Evolutionary conservation across 371 early-diverging fungal species (phyloP).

Genomic region (Mortierella sp.): DNA sequence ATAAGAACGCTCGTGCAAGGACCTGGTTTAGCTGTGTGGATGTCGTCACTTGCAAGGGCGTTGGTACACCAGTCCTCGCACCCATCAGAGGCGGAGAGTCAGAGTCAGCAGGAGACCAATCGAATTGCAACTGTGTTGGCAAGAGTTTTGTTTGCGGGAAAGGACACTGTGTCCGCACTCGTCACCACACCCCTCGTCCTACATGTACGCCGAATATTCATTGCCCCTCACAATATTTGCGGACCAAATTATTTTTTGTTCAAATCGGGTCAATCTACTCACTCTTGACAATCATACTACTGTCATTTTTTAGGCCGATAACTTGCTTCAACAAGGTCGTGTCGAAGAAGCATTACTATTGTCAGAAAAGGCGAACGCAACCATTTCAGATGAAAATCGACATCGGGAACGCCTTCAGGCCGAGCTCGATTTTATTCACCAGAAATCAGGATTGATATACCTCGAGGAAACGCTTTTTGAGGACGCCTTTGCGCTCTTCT

Average conservation of each 20-base stretch:
- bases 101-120: conserved; percentile 22
- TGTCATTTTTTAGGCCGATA: conserved; percentile 29
- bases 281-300: not conserved
- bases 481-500: conserved; percentile 72
- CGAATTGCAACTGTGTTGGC: conserved; percentile 67
- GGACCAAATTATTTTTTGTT: not conserved
- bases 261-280: not conserved
- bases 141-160: conserved; percentile 72
- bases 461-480: conserved; percentile 79
- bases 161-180: conserved; percentile 75
- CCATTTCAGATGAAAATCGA: conserved; percentile 61
- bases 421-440: conserved; percentile 73
- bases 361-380: conserved; percentile 63
- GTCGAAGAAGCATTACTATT: conserved; percentile 44
- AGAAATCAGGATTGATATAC: conserved; percentile 77
- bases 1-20: conserved; percentile 67
- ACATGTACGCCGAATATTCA: conserved; percentile 59
- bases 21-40: conserved; percentile 64
- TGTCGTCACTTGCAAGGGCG: conserved; percentile 31
- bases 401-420: conserved; percentile 63
- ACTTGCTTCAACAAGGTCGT: conserved; percentile 30
- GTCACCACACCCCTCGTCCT: conserved; percentile 71
- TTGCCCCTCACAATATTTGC: not conserved
- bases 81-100: not conserved
- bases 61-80: conserved; percentile 11